These are phyloP conservation scores for Xerocomellus amylosporus DNA, from an alignment of 768 basidiomycete genomes.

Conservation along the genomic window DNA sequence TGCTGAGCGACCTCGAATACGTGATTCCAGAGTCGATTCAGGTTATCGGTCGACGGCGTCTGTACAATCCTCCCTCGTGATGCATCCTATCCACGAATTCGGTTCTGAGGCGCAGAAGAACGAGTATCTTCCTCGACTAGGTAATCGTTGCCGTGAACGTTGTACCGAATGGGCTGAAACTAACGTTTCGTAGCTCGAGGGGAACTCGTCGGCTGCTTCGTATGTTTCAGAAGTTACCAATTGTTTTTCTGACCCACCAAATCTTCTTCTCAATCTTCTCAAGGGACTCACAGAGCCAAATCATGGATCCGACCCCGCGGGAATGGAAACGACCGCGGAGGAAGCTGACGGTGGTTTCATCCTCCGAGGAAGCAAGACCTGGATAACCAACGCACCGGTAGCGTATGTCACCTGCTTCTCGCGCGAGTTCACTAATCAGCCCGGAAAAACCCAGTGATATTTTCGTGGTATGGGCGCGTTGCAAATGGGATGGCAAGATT, in stretches of 20 bases:
- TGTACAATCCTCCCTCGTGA: slow-evolving; percentile 93
- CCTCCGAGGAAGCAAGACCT: slow-evolving; percentile 91
- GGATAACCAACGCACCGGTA: slow-evolving; percentile 93
- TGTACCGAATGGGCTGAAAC: slow-evolving; percentile 2
- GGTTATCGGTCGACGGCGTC: slow-evolving; percentile 95
- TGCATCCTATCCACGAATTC: slow-evolving; percentile 91
- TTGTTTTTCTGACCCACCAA: neutral
- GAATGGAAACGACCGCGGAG: slow-evolving; percentile 93
- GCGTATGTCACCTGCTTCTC: slow-evolving; percentile 52
- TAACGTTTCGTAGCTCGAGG: slow-evolving; percentile 57
- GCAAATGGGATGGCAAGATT: slow-evolving; percentile 90
- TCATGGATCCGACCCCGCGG: slow-evolving; percentile 94
- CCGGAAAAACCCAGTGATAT: slow-evolving; percentile 56
- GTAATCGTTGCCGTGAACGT: slow-evolving; percentile 35
- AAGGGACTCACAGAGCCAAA: slow-evolving; percentile 96
- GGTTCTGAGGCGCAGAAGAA: slow-evolving; percentile 89
- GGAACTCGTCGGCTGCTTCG: slow-evolving; percentile 90
- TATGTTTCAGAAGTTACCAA: slow-evolving; percentile 39
- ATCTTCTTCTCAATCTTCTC: neutral
- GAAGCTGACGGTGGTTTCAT: slow-evolving; percentile 84
- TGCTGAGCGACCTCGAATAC: neutral
- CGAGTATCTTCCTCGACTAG: slow-evolving; percentile 82
- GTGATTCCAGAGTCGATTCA: slow-evolving; percentile 73
- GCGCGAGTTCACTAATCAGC: slow-evolving; percentile 7
- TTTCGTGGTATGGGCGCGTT: slow-evolving; percentile 91